Percentiles rank a stretch among this genome's conserved stretches.
Evolutionary conservation across 495 filamentous ascomycete genomes (phyloP).

Genomic region (Tuber umbilicatum): DNA sequence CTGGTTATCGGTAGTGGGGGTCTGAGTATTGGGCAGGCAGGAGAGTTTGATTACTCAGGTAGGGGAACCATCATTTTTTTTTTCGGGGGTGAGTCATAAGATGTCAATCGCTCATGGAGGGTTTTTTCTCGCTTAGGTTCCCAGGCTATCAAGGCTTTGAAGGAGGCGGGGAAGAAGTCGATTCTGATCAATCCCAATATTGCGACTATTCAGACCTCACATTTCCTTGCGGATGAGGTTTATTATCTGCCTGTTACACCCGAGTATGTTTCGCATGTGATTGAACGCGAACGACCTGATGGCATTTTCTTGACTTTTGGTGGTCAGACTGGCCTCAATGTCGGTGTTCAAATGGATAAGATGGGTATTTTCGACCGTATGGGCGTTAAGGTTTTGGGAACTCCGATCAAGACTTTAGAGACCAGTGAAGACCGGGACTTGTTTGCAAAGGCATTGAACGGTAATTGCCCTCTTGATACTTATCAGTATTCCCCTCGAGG

Average conservation of each 20-base stretch:
- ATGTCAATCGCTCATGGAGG: conserved; percentile 30
- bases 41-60: conserved; percentile 98
- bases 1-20: conserved; percentile 92
- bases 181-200: conserved; percentile 98
- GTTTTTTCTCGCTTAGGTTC: conserved; percentile 56
- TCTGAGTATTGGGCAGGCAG: conserved; percentile 94
- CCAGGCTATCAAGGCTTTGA: conserved; percentile 93
- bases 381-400: conserved; percentile 89
- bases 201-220: conserved; percentile 96
- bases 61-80: conserved; percentile 41
- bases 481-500: neutral
- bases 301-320: conserved; percentile 96
- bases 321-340: conserved; percentile 91
- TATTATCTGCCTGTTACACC: conserved; percentile 96
- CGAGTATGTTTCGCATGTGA: conserved; percentile 94
- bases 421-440: conserved; percentile 93
- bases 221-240: conserved; percentile 91
- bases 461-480: conserved; percentile 15
- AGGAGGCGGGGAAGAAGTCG: conserved; percentile 92
- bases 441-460: conserved; percentile 76
- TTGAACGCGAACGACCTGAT: conserved; percentile 89
- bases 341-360: conserved; percentile 94
- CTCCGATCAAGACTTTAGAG: conserved; percentile 86
- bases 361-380: conserved; percentile 93
- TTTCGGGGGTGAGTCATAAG: conserved; percentile 27